Base-by-base conservation (phyloP, 495 filamentous ascomycete genomes). In the Aspergillus ostianus region DNA sequence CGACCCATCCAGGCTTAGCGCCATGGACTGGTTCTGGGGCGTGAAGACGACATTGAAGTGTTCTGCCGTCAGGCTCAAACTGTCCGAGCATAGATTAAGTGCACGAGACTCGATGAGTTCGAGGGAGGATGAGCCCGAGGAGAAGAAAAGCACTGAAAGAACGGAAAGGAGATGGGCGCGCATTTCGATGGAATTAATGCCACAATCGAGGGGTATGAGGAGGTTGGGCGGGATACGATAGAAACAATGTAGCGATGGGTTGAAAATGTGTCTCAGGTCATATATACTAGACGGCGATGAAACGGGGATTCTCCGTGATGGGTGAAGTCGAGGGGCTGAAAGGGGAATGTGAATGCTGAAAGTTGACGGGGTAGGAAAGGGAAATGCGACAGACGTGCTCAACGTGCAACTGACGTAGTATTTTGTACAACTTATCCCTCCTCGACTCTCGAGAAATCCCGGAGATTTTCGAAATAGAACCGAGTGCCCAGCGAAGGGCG, bases 31-130 rank as follows among this genome's bases (percentile, higher is more conserved):
- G 69, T 91, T 87, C 56, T 80, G 74, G 6, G 89, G 89, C 2
- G 82, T 87, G 70, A 88, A 90, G 41, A 80, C 75, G 63, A 91
- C 83, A 58, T 85, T 83, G 75, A 92, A 90, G 19, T 90, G 72
- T 66, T 84, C 86, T 51, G 88, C 85, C 4, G 85, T 84, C 61
- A 91, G 87, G 52, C 78, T 80, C 4, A 83, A 85, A 65, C 87
- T 81, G 18, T 82, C 76, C 69, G 87, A 85, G 70, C 89, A 92
- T 18, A 85, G 74, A 56, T 81, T 84, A 51, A 92, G 76, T 23
- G 89, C 89, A 53, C 77, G 87, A 26, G 89, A 88, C 60, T 83
- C 71, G 57, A 91, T 77, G 26, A 52, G 50, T 10, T 41, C 36
- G 36, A 41, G 36, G 13, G 36, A 41, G 36, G 13, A 41, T 13